A percentile compares a stretch with the other conserved stretches of the same genome.
Evolutionary conservation across 2,329 filamentous ascomycete species (phyloP).

Genomic region (Aspergillus tamarii): DNA sequence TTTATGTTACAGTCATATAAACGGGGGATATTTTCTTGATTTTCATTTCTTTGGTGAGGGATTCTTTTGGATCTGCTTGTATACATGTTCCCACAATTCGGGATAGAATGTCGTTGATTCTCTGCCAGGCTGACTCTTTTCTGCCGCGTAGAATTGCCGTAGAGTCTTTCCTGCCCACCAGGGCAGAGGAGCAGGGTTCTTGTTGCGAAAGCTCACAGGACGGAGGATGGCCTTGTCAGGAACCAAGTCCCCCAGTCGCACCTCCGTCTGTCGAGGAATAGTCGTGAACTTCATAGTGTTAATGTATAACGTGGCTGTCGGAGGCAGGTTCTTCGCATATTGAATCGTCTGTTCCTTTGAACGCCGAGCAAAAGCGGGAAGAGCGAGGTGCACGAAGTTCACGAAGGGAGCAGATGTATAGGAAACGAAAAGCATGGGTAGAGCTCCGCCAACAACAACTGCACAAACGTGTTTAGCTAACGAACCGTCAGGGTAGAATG

Average conservation of each 20-base stretch:
- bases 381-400: conserved; percentile 68
- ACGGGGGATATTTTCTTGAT: conserved; percentile 1
- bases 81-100: conserved; percentile 49
- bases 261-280: conserved; percentile 46
- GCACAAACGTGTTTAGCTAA: conserved; percentile 10
- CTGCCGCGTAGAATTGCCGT: conserved; percentile 44
- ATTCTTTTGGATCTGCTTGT: conserved; percentile 41
- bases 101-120: conserved; percentile 45
- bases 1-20: conserved; percentile 9
- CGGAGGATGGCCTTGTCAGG: conserved; percentile 38
- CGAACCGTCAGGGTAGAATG: not conserved
- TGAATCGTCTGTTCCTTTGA: conserved; percentile 54
- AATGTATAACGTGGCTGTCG: conserved; percentile 47
- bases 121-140: conserved; percentile 41
- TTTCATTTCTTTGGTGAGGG: conserved; percentile 13
- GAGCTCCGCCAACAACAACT: conserved; percentile 63
- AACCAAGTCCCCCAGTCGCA: conserved; percentile 46
- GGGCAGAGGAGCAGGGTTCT: conserved; percentile 36
- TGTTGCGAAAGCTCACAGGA: conserved; percentile 47
- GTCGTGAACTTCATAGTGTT: conserved; percentile 51
- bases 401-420: conserved; percentile 73
- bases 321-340: conserved; percentile 49
- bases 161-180: conserved; percentile 44
- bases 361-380: conserved; percentile 67
- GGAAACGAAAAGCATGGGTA: conserved; percentile 67